Conservation (phyloP, 148 eudicot species). For the Vaccinium myrtillus region DNA sequence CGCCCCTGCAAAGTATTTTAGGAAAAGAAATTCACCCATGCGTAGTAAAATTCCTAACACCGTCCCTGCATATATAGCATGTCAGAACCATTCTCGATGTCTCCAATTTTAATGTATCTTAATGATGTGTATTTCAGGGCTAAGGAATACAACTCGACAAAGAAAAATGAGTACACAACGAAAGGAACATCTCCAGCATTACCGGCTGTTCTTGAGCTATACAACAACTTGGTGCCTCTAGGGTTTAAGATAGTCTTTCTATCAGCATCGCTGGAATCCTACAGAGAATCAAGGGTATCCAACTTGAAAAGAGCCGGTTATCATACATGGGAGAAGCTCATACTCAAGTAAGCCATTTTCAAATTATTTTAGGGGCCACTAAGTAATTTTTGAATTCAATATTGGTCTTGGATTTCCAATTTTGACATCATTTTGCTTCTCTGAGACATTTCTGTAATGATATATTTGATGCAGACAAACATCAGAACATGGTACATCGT, state of each 20-base stretch:
- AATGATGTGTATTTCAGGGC: constrained; percentile 15
- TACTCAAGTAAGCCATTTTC: constrained; percentile 35
- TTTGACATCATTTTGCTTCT: no score
- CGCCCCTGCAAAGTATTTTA: no score
- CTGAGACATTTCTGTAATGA: not conserved
- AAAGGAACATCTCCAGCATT: constrained; percentile 20
- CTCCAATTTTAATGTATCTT: not conserved
- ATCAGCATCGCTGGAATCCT: constrained; percentile 19
- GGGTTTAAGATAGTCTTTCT: constrained; percentile 45
- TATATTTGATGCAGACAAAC: not conserved
- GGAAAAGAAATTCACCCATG: no score
- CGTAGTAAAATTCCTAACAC: no score
- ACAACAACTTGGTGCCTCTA: constrained; percentile 20
- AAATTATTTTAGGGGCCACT: not conserved
- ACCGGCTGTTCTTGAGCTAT: constrained; percentile 18
- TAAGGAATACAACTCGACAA: constrained; percentile 11
- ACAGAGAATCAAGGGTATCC: constrained; percentile 20
- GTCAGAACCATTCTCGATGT: not conserved
- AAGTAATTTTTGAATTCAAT: no score
- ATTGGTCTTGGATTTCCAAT: no score
- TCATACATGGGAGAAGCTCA: constrained; percentile 37
- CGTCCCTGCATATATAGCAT: no score
- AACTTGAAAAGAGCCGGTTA: constrained; percentile 45
- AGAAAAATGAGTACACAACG: constrained; percentile 20
- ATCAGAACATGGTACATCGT: not conserved